Percentiles rank a stretch among this genome's conserved stretches.
Conservation (phyloP, 441 rosid species). For the Brassica hybrid region DNA sequence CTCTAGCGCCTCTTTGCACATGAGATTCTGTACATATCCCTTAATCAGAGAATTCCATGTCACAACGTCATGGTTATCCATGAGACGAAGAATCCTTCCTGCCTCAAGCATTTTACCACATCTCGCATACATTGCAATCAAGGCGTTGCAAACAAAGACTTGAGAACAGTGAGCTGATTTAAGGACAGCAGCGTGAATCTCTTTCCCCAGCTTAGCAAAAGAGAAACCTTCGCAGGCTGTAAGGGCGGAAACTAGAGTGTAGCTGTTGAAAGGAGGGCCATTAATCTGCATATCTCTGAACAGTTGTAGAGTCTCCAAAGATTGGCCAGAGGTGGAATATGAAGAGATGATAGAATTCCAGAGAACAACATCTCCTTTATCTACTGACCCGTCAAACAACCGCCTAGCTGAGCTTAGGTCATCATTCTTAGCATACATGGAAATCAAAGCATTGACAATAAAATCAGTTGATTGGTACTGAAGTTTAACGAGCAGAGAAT, state of each 20-base stretch:
- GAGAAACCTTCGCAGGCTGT: slow-evolving; percentile 65
- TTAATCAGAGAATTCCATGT: slow-evolving; percentile 79
- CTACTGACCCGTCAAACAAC: slow-evolving; percentile 57
- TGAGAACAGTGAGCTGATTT: slow-evolving; percentile 52
- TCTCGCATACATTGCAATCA: slow-evolving; percentile 77
- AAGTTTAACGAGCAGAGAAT: slow-evolving; percentile 61
- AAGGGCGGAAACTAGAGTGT: slow-evolving; percentile 70
- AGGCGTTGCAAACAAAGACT: slow-evolving; percentile 64
- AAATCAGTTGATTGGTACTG: slow-evolving; percentile 50
- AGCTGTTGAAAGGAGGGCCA: slow-evolving; percentile 58
- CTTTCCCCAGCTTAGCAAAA: slow-evolving; percentile 62
- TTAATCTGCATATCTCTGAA: slow-evolving; percentile 63
- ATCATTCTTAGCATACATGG: slow-evolving; percentile 81
- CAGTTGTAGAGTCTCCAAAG: slow-evolving; percentile 62
- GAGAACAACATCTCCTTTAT: slow-evolving; percentile 61
- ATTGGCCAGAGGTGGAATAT: slow-evolving; percentile 54
- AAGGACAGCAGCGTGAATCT: slow-evolving; percentile 69
- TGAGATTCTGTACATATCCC: slow-evolving; percentile 71
- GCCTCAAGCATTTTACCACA: slow-evolving; percentile 60
- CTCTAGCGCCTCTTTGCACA: slow-evolving; percentile 56
- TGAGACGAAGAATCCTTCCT: slow-evolving; percentile 40
- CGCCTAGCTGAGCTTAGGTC: slow-evolving; percentile 63
- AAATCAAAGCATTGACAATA: slow-evolving; percentile 72
- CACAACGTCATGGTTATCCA: slow-evolving; percentile 64
- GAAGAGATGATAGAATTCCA: slow-evolving; percentile 89